Conservation (phyloP, 2,329 filamentous ascomycete genomes). For the Lasiodiplodia sp. region DNA sequence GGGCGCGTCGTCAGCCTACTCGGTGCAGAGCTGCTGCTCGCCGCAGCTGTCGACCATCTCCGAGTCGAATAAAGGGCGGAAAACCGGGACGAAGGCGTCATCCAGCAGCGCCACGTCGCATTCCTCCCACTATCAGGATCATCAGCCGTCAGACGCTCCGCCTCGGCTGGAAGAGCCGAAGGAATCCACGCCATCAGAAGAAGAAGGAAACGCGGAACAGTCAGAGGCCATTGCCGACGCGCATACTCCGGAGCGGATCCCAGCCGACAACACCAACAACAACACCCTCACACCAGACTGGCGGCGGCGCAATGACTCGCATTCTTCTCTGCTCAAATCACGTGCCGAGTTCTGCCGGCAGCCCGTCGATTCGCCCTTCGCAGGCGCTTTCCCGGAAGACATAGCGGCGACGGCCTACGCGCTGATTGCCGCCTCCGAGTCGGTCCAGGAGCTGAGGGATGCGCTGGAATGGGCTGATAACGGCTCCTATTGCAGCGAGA, state of each 20-base stretch:
- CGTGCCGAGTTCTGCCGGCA: neutral
- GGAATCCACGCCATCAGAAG: neutral
- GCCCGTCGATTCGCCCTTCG: conserved; percentile 1
- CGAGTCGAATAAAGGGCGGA: neutral
- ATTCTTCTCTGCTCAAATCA: neutral
- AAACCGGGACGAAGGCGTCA: neutral
- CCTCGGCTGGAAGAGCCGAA: neutral
- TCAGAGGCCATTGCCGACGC: neutral
- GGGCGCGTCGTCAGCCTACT: neutral
- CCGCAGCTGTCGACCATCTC: neutral
- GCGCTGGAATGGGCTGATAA: neutral
- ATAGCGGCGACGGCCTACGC: conserved; percentile 1
- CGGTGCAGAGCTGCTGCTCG: neutral
- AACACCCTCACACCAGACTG: neutral
- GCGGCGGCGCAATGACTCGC: neutral
- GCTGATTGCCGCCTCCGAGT: conserved; percentile 1
- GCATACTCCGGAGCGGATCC: neutral
- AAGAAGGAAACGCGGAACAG: neutral
- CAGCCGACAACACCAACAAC: neutral
- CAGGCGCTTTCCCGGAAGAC: neutral
- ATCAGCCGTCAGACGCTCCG: neutral
- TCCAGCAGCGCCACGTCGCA: neutral
- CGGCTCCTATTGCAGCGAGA: neutral
- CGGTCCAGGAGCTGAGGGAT: conserved; percentile 7
- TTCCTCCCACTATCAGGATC: neutral